phyloP scores from a whole-genome alignment of 73 alveolate species.

The Uronychia setigera region DNA sequence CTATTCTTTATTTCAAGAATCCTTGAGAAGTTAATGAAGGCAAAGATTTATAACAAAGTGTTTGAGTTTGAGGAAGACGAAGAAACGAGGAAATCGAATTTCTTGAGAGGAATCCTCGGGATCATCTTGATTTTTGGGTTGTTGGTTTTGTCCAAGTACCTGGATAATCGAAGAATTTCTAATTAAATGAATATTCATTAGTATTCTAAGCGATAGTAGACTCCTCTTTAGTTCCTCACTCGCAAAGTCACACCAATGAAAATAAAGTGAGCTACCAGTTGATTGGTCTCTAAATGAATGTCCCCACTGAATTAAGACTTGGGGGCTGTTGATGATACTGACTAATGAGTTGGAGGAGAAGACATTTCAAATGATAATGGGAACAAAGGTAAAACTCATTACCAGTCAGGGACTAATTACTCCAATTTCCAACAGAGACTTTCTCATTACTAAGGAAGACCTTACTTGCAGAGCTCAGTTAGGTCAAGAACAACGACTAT shows the following conservation, averaged over 20 bases:
- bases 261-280: background rate
- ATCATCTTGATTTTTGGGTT: background rate
- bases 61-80: background rate
- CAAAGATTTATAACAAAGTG: background rate
- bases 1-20: background rate
- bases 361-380: background rate
- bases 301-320: background rate
- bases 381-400: background rate
- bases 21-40: background rate
- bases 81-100: background rate
- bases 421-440: background rate
- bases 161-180: background rate
- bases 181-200: background rate
- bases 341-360: background rate
- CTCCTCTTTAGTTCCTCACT: background rate
- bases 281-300: too few species aligned
- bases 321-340: too few species aligned
- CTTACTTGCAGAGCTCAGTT: too few species aligned
- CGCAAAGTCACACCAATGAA: background rate
- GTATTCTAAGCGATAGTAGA: background rate
- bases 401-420: background rate
- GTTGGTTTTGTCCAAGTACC: background rate
- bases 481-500: background rate
- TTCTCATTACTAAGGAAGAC: too few species aligned
- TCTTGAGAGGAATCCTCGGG: background rate